These are phyloP conservation scores for Vitis rotundifolia DNA, from an alignment of 164 flowering plant genomes.

Conservation along the genomic window DNA sequence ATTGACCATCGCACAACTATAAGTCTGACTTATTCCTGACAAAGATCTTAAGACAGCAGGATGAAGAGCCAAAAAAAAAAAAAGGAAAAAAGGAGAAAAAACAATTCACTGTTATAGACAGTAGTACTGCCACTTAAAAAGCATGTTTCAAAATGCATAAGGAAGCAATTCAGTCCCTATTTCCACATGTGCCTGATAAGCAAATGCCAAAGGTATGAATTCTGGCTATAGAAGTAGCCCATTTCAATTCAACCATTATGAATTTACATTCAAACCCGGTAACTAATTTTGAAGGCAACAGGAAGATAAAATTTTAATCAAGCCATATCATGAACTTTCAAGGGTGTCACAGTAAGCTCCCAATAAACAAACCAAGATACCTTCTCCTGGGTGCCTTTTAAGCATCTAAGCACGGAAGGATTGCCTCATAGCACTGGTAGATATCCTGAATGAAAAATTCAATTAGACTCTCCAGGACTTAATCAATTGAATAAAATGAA, in stretches of 20 bases:
- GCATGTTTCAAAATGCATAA: too few species aligned
- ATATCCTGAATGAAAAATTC: slow-evolving; percentile 80
- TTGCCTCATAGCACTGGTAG: slow-evolving; percentile 68
- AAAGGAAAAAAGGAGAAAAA: not conserved
- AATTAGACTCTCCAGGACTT: slow-evolving; percentile 73
- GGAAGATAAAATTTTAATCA: slow-evolving; percentile 4
- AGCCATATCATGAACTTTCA: slow-evolving; percentile 19
- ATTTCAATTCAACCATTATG: too few species aligned
- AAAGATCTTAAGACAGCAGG: too few species aligned
- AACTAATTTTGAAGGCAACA: slow-evolving; percentile 5
- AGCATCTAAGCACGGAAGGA: slow-evolving; percentile 74
- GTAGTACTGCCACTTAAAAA: too few species aligned
- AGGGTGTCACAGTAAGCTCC: slow-evolving; percentile 45
- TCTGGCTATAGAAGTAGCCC: not conserved
- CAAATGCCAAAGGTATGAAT: too few species aligned
- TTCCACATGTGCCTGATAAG: too few species aligned
- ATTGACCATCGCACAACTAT: too few species aligned
- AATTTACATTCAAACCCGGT: not conserved
- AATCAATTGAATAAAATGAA: not conserved
- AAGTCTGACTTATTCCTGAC: too few species aligned
- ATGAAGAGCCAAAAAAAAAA: not conserved
- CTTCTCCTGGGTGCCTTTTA: slow-evolving; percentile 83
- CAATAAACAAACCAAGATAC: slow-evolving; percentile 82
- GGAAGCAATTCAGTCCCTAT: too few species aligned
- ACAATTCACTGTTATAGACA: not conserved